A percentile compares a stretch with the other conserved stretches of the same genome.
phyloP scores from a whole-genome alignment of 495 filamentous ascomycete genomes.

The Aspergillus heteromorphus region DNA sequence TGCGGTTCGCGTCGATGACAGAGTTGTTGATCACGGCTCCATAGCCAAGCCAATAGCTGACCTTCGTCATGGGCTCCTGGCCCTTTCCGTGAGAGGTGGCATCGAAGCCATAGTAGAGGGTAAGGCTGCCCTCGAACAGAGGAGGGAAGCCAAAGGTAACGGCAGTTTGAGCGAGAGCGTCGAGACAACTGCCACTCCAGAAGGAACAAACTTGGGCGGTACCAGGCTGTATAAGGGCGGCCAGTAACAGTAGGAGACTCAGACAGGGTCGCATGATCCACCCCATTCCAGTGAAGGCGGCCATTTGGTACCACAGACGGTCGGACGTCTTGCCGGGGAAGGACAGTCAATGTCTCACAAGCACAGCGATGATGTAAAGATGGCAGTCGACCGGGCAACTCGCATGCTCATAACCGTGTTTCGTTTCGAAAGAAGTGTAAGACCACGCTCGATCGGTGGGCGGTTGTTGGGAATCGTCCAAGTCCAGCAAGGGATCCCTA shows the following conservation, averaged over 20 bases:
- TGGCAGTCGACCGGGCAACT: constrained; percentile 14
- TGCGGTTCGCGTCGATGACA: constrained; percentile 32
- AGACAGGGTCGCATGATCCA: constrained; percentile 16
- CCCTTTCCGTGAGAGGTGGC: constrained; percentile 29
- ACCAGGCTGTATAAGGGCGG: constrained; percentile 15
- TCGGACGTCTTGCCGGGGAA: constrained; percentile 1
- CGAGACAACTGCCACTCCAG: constrained; percentile 36
- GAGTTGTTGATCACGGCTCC: constrained; percentile 28
- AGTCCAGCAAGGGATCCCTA: background rate
- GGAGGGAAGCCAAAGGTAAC: constrained; percentile 33
- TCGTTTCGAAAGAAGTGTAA: background rate
- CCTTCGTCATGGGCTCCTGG: constrained; percentile 36
- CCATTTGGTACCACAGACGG: constrained; percentile 20
- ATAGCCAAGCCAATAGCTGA: constrained; percentile 39
- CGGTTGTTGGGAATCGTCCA: background rate
- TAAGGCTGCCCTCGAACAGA: constrained; percentile 33
- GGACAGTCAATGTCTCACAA: constrained; percentile 23
- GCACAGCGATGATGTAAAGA: constrained; percentile 14
- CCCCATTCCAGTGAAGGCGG: constrained; percentile 8
- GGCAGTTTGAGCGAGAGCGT: constrained; percentile 39
- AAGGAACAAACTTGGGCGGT: constrained; percentile 37
- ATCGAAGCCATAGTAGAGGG: constrained; percentile 39
- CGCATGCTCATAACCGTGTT: constrained; percentile 18
- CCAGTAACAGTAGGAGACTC: constrained; percentile 14
- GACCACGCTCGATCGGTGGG: too few species aligned